phyloP scores from a whole-genome alignment of 2,329 filamentous ascomycete genomes.

The Phyllosticta citribraziliensis region DNA sequence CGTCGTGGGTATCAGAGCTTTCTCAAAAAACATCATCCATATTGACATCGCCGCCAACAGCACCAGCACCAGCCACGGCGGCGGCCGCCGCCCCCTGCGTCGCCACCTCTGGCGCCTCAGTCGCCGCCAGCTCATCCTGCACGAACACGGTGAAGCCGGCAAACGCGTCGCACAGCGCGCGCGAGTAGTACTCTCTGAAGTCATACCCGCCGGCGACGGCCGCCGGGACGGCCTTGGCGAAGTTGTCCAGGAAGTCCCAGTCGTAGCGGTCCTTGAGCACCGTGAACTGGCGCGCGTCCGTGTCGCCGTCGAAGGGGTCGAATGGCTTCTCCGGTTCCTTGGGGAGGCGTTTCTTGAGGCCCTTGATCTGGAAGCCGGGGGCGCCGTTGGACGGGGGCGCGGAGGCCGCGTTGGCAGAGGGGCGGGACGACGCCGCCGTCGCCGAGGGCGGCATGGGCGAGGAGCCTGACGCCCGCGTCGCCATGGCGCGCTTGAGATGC shows the following conservation, averaged over 20 bases:
- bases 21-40: slow-evolving; percentile 35
- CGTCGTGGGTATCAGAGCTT: not conserved
- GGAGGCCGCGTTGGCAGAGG: slow-evolving; percentile 5
- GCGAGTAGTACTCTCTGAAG: slow-evolving; percentile 67
- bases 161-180: slow-evolving; percentile 82
- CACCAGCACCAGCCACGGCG: slow-evolving; percentile 36
- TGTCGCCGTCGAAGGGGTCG: slow-evolving; percentile 75
- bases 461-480: slow-evolving; percentile 42
- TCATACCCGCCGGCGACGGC: slow-evolving; percentile 66
- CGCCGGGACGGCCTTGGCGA: slow-evolving; percentile 54
- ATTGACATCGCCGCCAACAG: slow-evolving; percentile 40
- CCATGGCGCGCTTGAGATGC: slow-evolving; percentile 55
- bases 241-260: slow-evolving; percentile 61
- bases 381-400: slow-evolving; percentile 18
- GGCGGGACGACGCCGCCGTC: slow-evolving; percentile 2
- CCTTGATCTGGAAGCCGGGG: slow-evolving; percentile 56
- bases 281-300: slow-evolving; percentile 57
- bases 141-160: slow-evolving; percentile 81
- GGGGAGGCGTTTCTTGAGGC: slow-evolving; percentile 57
- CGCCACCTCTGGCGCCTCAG: slow-evolving; percentile 24
- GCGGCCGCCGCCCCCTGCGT: slow-evolving; percentile 36
- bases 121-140: slow-evolving; percentile 54
- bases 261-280: slow-evolving; percentile 60
- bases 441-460: slow-evolving; percentile 12
- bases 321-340: slow-evolving; percentile 64